These are phyloP conservation scores for Fusarium sublunatum DNA, from an alignment of 2,329 filamentous ascomycete genomes.

Conservation along the genomic window DNA sequence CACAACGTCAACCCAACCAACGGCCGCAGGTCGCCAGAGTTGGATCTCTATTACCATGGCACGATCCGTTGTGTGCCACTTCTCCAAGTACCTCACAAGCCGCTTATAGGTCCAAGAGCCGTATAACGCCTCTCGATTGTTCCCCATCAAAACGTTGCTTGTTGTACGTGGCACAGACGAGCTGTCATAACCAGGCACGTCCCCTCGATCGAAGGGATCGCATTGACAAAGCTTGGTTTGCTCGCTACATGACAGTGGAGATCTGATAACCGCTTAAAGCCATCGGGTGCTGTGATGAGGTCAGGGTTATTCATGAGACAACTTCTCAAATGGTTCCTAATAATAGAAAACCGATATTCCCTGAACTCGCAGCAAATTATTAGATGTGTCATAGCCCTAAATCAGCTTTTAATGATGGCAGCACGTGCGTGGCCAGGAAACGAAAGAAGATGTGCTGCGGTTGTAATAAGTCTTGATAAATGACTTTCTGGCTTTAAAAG, in stretches of 20 bases:
- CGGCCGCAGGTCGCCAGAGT: not conserved
- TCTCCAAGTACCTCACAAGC: slow-evolving; percentile 6
- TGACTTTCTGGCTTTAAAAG: no score
- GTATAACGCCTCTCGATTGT: slow-evolving; percentile 4
- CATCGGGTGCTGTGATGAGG: not conserved
- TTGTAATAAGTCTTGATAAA: no score
- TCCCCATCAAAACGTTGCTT: slow-evolving; percentile 7
- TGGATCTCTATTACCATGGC: not conserved
- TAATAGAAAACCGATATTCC: not conserved
- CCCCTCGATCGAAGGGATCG: not conserved
- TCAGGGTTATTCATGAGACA: not conserved
- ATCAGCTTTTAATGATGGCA: no score
- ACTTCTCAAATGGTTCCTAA: not conserved
- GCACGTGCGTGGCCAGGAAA: no score
- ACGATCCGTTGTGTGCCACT: slow-evolving; percentile 12
- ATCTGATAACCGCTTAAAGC: not conserved
- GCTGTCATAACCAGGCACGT: not conserved
- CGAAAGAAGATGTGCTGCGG: no score
- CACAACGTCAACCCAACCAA: slow-evolving; percentile 2
- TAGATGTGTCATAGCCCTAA: no score
- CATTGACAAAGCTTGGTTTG: not conserved
- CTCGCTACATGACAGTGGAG: not conserved
- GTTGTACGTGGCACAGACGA: slow-evolving; percentile 16
- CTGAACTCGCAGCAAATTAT: not conserved
- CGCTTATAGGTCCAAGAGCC: slow-evolving; percentile 5